Evolutionary conservation across 1,284 basidiomycete genomes (phyloP), one percentile per base, ranked within the genome.

Genomic region (Fistulinella cinereoalba): DNA sequence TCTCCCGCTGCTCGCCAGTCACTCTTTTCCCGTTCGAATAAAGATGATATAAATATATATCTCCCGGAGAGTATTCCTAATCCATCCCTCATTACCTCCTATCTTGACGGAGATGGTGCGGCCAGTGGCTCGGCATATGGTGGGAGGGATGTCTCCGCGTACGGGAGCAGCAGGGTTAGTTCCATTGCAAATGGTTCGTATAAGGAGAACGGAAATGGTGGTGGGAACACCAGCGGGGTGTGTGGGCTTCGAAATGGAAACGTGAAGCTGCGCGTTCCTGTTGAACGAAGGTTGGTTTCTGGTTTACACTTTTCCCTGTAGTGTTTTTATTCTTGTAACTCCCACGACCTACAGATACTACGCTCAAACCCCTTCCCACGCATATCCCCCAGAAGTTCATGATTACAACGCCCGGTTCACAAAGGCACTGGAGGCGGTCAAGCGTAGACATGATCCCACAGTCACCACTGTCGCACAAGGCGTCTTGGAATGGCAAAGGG

Each of bases 401-500:
- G 92, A 97, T 57, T 98, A 94, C 73, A 99, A 99, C 66, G 83
- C 85, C 43, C 75, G 81, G 12, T 98, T 99, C 70, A 99, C 97
- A 1, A 85, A 85, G 54, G 71, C 85, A 12, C 77, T 99, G 4
- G 88, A 97, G 48, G 76, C 81, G 33, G 97, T 99, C 74, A 99
- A 99, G 72, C 83, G 79, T 54, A 77, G 97, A 23, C 97, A 99
- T 69, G 96, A 99, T 65, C 95, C 95, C 0, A 98, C 97, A 0
- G 97, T 99, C 8, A 97, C 96, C 1, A 97, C 95, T 6, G 89
- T 98, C 41, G 94, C 92, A 0, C 95, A 97, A 67, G 97, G 87
- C 46, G 83, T 89, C 6, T 69, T 88, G 38, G 87, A 89, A 61
- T 89, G 86, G 84, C 88, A 90, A 56, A 73, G 78, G n/a, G 43